Evolutionary conservation across 257 asterid species (phyloP), one percentile per base, ranked within the genome.

Genomic region (Forsythia viridissima): DNA sequence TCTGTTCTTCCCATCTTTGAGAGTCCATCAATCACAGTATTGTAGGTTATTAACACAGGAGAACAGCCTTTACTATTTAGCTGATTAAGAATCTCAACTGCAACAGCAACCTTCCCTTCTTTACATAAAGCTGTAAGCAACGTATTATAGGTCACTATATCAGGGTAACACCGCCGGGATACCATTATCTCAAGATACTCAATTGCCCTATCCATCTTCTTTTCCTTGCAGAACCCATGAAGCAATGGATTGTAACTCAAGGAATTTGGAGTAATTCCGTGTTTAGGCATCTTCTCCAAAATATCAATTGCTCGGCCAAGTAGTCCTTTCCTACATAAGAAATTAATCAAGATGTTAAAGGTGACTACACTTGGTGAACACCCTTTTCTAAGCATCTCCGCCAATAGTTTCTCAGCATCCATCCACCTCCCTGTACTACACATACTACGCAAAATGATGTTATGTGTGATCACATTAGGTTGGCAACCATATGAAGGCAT

Each of bases 351-450:
- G 75, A 94, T 94, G 76, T 94, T 94, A 70, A 91, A 94, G 0
- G 97, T 94, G 39, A 92, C 97, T 18, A 94, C 97, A 67, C 95
- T 94, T 0, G 98, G 98, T 2, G 94, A 84, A 85, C 94, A 88
- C 0, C 94, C 94, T 82, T 90, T 92, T 39, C 88, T 84, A 79
- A 88, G 85, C 98, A 94, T 94, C 77, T 94, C 97, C 0, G 89
- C 76, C 73, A 94, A 80, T 63, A 94, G 87, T 36, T 87, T 92
- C 91, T 92, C 96, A 0, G 96, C 97, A 80, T 94, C 98, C 96
- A 86, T 87, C 98, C 98, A 94, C 86, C 92, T 90, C 44, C 97
- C 97, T 0, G 89, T 78, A 78, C 93, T 88, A 81, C 98, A 94
- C 97, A 94, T 87, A 74, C 97, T 91, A 30, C 96, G 95, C 85